Evolutionary conservation across 345 rosid genomes (phyloP).

Genomic region (Angophora floribunda): DNA sequence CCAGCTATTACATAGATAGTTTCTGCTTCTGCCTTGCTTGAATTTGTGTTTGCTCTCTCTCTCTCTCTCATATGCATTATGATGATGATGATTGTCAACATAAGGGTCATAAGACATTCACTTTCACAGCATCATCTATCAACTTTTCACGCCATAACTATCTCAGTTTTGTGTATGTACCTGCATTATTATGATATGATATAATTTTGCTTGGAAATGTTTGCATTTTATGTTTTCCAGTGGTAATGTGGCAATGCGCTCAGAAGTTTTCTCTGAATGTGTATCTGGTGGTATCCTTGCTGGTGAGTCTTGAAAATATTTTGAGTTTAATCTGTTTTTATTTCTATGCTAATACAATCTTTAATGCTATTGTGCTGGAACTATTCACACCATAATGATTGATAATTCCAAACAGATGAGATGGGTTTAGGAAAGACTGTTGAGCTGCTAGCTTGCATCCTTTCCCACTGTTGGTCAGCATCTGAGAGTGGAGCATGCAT

Average conservation of each 20-base stretch:
- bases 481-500: constrained; percentile 20
- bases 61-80: not conserved
- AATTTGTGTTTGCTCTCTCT: not conserved
- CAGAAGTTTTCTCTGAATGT: constrained; percentile 39
- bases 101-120: not conserved
- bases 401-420: constrained; percentile 56
- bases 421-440: constrained; percentile 99
- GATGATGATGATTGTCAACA: not conserved
- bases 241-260: constrained; percentile 63
- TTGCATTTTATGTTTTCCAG: constrained; percentile 33
- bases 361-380: not conserved
- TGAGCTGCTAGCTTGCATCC: constrained; percentile 88
- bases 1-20: not conserved
- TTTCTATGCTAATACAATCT: not conserved
- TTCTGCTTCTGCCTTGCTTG: not conserved
- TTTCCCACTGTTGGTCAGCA: constrained; percentile 52
- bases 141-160: not conserved
- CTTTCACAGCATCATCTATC: not conserved
- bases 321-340: not conserved
- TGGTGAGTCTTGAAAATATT: constrained; percentile 31
- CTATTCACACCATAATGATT: constrained; percentile 11
- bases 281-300: constrained; percentile 96
- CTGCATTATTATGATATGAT: not conserved
- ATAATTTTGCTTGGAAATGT: not conserved
- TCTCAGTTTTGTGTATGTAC: not conserved